Base-by-base conservation (phyloP, 2,329 filamentous ascomycete genomes). In the Aureobasidium sp. region DNA sequence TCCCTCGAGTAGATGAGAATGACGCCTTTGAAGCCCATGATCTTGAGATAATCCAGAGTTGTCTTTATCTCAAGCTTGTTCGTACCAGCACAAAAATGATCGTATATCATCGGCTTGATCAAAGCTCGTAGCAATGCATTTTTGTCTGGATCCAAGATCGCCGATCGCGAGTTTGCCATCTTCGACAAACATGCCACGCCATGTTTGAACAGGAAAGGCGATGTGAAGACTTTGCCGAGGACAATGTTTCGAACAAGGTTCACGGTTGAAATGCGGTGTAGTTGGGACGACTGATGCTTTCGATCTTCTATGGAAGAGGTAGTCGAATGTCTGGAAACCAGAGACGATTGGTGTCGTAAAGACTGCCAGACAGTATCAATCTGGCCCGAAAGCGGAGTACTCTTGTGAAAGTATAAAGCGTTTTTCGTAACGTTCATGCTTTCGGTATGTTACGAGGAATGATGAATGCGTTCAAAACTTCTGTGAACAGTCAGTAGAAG, bases 61-160 rank as follows among this genome's bases (percentile, higher is more conserved):
- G 69, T 69, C 33, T 74, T 71, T 1, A 82, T 78, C 60, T 82
- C 79, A 1, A 61, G 58, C 42, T 74, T 73, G 57, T 77, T 81
- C 29, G 76, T 75, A 0, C 81, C 81, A 0, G 80, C 81, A 63
- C 81, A 83, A 68, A 83, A 83, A 49, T 83, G 81, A 61, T 81
- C 76, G 65, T 83, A 83, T 17, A 83, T 73, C 9, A 78, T 71
- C 53, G 75, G 74, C 64, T 77, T 76, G 27, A 79, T 68, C 3
- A 78, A 67, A 51, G 73, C 69, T 45, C 77, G 74, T 11, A 82
- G 66, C 3, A 80, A 19, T 0, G 72, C 72, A 65, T 80, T 80
- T 17, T 71, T 73, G 57, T 80, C 77, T 0, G 79, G 77, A 63
- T 80, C 77, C 33, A 80, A 68, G 1, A 80, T 57, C 1, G 70